phyloP scores from a whole-genome alignment of 768 basidiomycete genomes.

The Piloderma croceum region DNA sequence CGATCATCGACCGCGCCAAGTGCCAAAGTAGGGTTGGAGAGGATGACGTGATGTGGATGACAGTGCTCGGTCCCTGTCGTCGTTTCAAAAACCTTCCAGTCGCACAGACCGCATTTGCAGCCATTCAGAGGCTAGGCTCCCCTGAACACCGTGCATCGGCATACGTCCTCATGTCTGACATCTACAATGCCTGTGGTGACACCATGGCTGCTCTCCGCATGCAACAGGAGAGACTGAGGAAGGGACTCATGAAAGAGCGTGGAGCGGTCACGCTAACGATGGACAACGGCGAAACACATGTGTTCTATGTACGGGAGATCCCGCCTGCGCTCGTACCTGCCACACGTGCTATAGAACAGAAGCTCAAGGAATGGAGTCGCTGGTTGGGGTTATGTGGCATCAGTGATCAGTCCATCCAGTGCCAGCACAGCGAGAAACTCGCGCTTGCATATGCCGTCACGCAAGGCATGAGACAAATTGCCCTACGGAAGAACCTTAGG shows the following conservation, averaged over 20 bases:
- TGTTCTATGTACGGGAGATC: conserved; percentile 20
- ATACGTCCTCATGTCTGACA: conserved; percentile 20
- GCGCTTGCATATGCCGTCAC: conserved; percentile 21
- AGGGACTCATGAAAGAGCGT: conserved; percentile 17
- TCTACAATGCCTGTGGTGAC: conserved; percentile 19
- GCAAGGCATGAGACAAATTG: conserved; percentile 18
- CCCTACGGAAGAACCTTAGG: conserved; percentile 21
- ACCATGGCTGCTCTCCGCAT: conserved; percentile 15
- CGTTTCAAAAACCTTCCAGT: conserved; percentile 20
- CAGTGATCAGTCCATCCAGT: conserved; percentile 20
- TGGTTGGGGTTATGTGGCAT: conserved; percentile 16
- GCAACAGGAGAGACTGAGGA: conserved; percentile 17
- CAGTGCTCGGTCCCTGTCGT: conserved; percentile 20
- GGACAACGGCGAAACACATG: conserved; percentile 20
- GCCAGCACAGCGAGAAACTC: conserved; percentile 21
- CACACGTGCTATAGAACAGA: conserved; percentile 16
- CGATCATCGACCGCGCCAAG: conserved; percentile 20
- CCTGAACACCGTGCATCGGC: conserved; percentile 20
- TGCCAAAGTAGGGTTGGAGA: conserved; percentile 18
- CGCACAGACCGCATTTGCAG: conserved; percentile 19
- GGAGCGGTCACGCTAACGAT: conserved; percentile 18
- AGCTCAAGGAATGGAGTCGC: conserved; percentile 20
- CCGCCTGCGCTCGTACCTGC: conserved; percentile 15
- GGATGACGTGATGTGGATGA: conserved; percentile 22
- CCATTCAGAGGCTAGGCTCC: conserved; percentile 19